A percentile compares a stretch with the other conserved stretches of the same genome.
Evolutionary conservation across 257 asterid genomes (phyloP).

Genomic region (Ilex asprella): DNA sequence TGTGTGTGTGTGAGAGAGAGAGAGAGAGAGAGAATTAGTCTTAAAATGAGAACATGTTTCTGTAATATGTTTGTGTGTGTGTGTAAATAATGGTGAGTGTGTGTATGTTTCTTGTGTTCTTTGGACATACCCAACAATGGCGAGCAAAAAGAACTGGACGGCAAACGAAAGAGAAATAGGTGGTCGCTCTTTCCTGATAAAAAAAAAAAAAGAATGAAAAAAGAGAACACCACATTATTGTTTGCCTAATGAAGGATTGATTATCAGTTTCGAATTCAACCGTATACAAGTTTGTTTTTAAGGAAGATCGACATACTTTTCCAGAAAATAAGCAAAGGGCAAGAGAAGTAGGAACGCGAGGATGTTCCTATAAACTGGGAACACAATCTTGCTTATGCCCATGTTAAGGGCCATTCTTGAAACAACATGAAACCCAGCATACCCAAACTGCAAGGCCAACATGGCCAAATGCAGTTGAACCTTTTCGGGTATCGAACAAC

Average conservation of each 20-base stretch:
- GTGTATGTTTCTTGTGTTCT: neutral
- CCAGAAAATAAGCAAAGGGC: conserved; percentile 95
- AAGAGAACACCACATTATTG: too few species aligned
- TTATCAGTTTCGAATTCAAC: too few species aligned
- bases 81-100: too few species aligned
- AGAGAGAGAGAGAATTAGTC: too few species aligned
- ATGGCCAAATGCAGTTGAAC: conserved; percentile 79
- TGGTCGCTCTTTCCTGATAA: conserved; percentile 87
- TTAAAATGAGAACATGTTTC: too few species aligned
- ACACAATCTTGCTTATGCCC: conserved; percentile 98
- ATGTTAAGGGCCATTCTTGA: conserved; percentile 92
- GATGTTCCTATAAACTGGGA: conserved; percentile 86
- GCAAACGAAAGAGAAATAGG: conserved; percentile 59
- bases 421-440: conserved; percentile 96
- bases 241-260: neutral
- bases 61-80: too few species aligned
- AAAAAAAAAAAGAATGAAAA: neutral
- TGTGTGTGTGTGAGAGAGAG: too few species aligned
- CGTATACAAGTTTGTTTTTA: too few species aligned
- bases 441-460: conserved; percentile 90
- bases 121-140: conserved; percentile 69
- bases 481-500: conserved; percentile 74
- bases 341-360: conserved; percentile 84
- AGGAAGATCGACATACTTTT: conserved; percentile 40
- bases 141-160: conserved; percentile 84